phyloP scores from a whole-genome alignment of 2,329 filamentous ascomycete genomes.

The Seiridium unicorne region DNA sequence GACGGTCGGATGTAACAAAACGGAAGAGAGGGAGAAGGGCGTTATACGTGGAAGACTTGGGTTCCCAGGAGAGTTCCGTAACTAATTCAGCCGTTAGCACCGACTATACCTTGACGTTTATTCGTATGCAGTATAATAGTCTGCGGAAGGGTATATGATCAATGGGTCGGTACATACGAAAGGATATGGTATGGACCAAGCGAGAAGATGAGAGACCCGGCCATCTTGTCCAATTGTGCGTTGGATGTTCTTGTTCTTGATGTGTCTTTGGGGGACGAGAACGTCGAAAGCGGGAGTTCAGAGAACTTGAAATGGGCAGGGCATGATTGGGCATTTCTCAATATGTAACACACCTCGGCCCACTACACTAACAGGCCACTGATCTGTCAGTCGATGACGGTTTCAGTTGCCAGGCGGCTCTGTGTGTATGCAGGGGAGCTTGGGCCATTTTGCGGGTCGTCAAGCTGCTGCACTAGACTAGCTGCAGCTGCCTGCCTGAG shows the following conservation, averaged over 20 bases:
- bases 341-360: background rate
- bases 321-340: background rate
- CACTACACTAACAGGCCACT: background rate
- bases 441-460: background rate
- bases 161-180: constrained; percentile 46
- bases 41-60: constrained; percentile 75
- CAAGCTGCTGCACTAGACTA: background rate
- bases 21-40: background rate
- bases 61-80: constrained; percentile 87
- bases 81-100: constrained; percentile 39
- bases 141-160: background rate
- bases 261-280: background rate
- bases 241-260: background rate
- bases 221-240: constrained; percentile 37
- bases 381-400: constrained; percentile 3
- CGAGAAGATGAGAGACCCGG: constrained; percentile 53
- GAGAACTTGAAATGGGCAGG: background rate
- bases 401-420: background rate
- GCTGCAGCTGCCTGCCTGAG: background rate
- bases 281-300: background rate
- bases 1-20: background rate
- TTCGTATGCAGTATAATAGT: background rate
- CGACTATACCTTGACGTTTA: background rate
- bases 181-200: constrained; percentile 75
- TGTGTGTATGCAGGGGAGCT: constrained; percentile 1